phyloP scores from a whole-genome alignment of 1,284 basidiomycete genomes.

The Pseudomicrostroma phylloplanum region DNA sequence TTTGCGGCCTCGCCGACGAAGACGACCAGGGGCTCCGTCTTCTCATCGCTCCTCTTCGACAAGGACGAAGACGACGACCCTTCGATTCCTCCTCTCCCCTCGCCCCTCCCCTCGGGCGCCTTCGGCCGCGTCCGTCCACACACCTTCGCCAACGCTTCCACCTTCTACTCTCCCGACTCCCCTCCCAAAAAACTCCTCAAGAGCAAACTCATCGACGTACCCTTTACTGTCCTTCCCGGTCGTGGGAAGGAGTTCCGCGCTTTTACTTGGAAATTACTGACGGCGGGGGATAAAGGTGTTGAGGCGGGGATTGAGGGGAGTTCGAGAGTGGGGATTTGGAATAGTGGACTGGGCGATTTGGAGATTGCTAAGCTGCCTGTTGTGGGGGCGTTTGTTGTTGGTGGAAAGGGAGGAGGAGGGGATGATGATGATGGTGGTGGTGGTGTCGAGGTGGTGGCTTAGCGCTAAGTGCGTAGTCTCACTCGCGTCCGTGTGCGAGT shows the following conservation, averaged over 20 bases:
- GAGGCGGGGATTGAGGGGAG: slow-evolving; percentile 39
- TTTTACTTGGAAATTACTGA: slow-evolving; percentile 41
- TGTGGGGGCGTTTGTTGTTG: slow-evolving; percentile 40
- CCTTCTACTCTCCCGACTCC: slow-evolving; percentile 29
- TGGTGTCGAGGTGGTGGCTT: no score
- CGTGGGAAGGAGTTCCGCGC: slow-evolving; percentile 29
- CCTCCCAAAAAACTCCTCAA: slow-evolving; percentile 34
- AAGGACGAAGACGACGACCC: slow-evolving; percentile 21
- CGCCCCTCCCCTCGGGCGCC: slow-evolving; percentile 35
- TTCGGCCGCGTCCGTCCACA: slow-evolving; percentile 39
- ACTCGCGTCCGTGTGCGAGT: no score
- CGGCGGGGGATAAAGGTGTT: slow-evolving; percentile 30
- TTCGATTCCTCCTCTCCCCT: slow-evolving; percentile 34
- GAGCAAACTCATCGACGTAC: slow-evolving; percentile 37
- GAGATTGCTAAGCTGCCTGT: slow-evolving; percentile 36
- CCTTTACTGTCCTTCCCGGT: slow-evolving; percentile 37
- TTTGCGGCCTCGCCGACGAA: background rate
- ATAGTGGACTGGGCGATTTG: slow-evolving; percentile 34
- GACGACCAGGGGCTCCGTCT: no score
- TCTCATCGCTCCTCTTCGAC: no score
- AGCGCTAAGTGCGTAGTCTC: no score
- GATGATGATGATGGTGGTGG: no score
- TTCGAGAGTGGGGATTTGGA: slow-evolving; percentile 41
- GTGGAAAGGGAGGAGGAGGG: slow-evolving; percentile 5
- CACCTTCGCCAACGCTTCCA: slow-evolving; percentile 35